Evolutionary conservation across 495 filamentous ascomycete genomes (phyloP), one percentile per base, ranked within the genome.

Genomic region (Neurospora africana): DNA sequence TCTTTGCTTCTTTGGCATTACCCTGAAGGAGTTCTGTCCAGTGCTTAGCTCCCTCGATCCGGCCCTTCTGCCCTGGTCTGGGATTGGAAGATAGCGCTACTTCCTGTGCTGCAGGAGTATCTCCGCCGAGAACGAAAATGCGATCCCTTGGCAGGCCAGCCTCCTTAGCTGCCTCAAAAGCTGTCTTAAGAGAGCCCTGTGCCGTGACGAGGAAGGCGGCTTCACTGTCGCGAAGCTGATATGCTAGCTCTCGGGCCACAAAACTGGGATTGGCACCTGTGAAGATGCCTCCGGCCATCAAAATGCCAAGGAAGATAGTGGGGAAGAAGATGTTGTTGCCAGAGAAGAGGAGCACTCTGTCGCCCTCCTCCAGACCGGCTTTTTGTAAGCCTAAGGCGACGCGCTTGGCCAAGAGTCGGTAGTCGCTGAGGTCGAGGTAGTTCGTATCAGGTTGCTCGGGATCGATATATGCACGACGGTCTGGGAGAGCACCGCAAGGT

Each of bases 241-340:
- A 90, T 15, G 89, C 89, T 17, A 95, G 79, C 77, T 94, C 93
- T 8, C 90, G 80, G 0, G 86, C 81, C 0, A 91, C 90, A 74
- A 88, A 93, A n/a, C 83, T 86, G 2, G 93, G 93, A 74, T 94
- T 94, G 5, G 92, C 92, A 30, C 92, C 92, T 19, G 88, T 89
- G 79, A 94, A 95, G 70, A 94, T 84, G 6, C 91, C 91, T 5
- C 93, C 92, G 0, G 93, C 91, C 85, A 92, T 92, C 40, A 92
- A 82, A 30, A 91, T 83, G 19, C 91, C 93, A 75, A 93, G 83
- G 74, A 94, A 87, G 2, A 93, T 79, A 11, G 89, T 84, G 0
- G 93, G 90, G 78, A 90, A 93, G 83, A 90, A 92, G 67, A 95
- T 78, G 74, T 87, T 87, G 77, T 93, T 93, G 33, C 86, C 86